Percentiles rank a stretch among this genome's conserved stretches.
These are phyloP conservation scores for Apophysomyces trapeziformis DNA, from an alignment of 371 early-diverging fungal genomes.

Conservation along the genomic window DNA sequence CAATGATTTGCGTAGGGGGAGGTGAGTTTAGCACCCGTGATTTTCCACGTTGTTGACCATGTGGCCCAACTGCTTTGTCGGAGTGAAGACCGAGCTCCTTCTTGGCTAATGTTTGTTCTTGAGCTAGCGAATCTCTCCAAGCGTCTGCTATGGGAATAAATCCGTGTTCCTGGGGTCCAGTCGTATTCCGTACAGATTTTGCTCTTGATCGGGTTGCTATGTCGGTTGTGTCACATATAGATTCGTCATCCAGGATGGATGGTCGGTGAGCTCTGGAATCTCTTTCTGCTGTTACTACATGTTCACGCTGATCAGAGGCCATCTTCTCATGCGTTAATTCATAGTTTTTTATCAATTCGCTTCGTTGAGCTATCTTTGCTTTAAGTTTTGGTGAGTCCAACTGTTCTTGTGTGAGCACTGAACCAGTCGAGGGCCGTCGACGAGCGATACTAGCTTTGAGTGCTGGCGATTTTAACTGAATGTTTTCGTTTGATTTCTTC, in stretches of 20 bases:
- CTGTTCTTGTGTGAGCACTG: constrained; percentile 3
- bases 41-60: constrained; percentile 12
- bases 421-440: constrained; percentile 7
- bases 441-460: constrained; percentile 1
- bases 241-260: neutral
- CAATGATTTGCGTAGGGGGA: neutral
- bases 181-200: neutral
- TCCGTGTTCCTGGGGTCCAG: constrained; percentile 10
- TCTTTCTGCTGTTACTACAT: neutral
- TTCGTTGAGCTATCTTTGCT: neutral
- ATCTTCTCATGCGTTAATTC: neutral
- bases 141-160: constrained; percentile 37
- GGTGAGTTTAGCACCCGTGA: constrained; percentile 8
- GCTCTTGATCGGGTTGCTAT: neutral
- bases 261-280: constrained; percentile 5
- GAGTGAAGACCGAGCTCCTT: constrained; percentile 33
- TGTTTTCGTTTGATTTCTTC: constrained; percentile 27
- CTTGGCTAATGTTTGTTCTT: constrained; percentile 33
- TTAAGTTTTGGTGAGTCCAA: neutral
- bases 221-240: neutral
- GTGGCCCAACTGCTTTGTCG: constrained; percentile 18
- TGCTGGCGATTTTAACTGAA: neutral
- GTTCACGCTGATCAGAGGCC: neutral
- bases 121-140: constrained; percentile 38
- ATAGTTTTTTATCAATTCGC: neutral